Evolutionary conservation across 345 rosid genomes (phyloP), one percentile per base, ranked within the genome.

Genomic region (Carallia pectinifolia): DNA sequence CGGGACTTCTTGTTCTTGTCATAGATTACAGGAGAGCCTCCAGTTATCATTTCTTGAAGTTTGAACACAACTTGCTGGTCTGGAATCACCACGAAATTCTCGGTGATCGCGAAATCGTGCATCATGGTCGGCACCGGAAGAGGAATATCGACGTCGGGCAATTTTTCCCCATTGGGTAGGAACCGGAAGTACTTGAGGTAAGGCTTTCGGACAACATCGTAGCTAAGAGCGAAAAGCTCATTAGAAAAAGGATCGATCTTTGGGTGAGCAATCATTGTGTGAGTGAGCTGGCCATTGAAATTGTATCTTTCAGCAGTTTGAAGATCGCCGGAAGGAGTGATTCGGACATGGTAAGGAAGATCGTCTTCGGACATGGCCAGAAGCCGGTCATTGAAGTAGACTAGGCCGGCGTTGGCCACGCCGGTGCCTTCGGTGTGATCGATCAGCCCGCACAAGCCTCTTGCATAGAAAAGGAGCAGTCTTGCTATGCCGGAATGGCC

Each of bases 351-450:
- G 77, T 92, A 92, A 16, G 97, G 97, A 63, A 89, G 76, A 74
- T 92, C 97, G 33, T 92, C 97, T 66, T 92, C 96, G 7, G 96
- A 92, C 97, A 92, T 90, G 4, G 97, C 97, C 9, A 92, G 81
- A 18, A 92, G 83, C 65, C 83, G 85, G 38, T 79, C 84, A 62
- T 87, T 80, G 65, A 90, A 92, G 70, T 92, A 92, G 48, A 87
- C 92, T 2, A 92, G 79, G 7, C 97, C 97, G 5, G 96, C 97
- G 93, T 92, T 89, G 0, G 93, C 96, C 5, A 90, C 96, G 0
- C 97, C 97, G 8, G 88, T 83, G 27, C 97, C 97, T 2, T 80
- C 83, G 23, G 74, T 78, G 4, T 82, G 92, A 68, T 92, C 93
- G 10, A 92, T 84, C 15, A 92, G 69, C 6, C 93, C 92, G 40